Conservation (phyloP, 345 rosid species). For the Barbarea vulgaris region DNA sequence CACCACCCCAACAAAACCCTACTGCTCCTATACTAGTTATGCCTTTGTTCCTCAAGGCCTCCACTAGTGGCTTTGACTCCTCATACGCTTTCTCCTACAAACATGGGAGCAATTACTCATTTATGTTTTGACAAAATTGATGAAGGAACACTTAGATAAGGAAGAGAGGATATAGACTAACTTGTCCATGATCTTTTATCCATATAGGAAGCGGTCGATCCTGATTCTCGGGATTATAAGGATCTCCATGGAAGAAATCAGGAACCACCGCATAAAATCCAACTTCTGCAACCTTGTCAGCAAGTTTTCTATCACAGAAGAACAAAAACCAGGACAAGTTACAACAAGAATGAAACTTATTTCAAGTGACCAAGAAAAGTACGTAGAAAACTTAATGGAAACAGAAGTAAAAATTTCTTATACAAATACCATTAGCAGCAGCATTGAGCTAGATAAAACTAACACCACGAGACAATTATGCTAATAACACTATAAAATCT, state of each 20-base stretch:
- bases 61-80: constrained; percentile 63
- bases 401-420: not conserved
- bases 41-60: constrained; percentile 68
- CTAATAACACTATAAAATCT: not conserved
- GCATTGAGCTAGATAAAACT: too few species aligned
- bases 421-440: not conserved
- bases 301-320: constrained; percentile 56
- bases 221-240: constrained; percentile 46
- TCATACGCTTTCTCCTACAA: constrained; percentile 74
- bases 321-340: not conserved
- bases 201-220: constrained; percentile 55
- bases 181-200: constrained; percentile 67
- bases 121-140: not conserved
- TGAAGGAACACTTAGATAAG: constrained; percentile 37
- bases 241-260: constrained; percentile 69
- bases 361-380: not conserved
- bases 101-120: not conserved
- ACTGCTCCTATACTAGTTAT: constrained; percentile 56
- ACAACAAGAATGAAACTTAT: constrained; percentile 1
- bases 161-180: constrained; percentile 49
- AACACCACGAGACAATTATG: too few species aligned
- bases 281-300: constrained; percentile 77
- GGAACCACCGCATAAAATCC: constrained; percentile 75
- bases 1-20: constrained; percentile 82
- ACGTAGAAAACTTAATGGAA: not conserved